Evolutionary conservation across 176 grass and related monocot genomes (phyloP).

Genomic region (Areca catechu): DNA sequence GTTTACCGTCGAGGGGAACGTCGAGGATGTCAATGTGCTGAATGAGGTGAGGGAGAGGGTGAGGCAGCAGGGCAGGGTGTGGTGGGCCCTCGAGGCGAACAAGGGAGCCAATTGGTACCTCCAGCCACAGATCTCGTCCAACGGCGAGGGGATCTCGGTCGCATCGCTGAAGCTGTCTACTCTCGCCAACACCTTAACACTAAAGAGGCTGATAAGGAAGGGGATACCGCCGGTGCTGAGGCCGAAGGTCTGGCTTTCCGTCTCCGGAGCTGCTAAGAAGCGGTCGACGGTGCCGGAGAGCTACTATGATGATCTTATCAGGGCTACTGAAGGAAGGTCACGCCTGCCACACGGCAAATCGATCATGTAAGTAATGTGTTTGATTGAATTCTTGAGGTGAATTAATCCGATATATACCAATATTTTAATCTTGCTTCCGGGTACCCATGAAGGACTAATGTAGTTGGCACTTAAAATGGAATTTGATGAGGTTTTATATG

Average conservation of each 20-base stretch:
- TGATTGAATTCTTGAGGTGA: too few species aligned
- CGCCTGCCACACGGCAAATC: constrained; percentile 80
- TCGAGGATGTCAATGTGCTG: constrained; percentile 86
- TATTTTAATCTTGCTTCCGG: too few species aligned
- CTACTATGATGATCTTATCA: constrained; percentile 88
- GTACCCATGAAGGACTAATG: too few species aligned
- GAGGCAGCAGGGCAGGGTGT: constrained; percentile 73
- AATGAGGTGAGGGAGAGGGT: constrained; percentile 95
- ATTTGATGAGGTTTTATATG: too few species aligned
- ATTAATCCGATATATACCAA: too few species aligned
- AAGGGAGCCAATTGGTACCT: constrained; percentile 93
- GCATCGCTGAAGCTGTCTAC: constrained; percentile 73
- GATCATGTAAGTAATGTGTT: constrained; percentile 58
- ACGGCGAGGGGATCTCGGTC: constrained; percentile 42
- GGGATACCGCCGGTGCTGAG: constrained; percentile 59
- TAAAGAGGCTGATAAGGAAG: constrained; percentile 80
- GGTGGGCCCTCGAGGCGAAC: constrained; percentile 80
- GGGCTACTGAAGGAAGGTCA: constrained; percentile 72
- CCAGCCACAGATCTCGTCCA: constrained; percentile 67
- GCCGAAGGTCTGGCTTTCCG: constrained; percentile 83
- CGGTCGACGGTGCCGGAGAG: constrained; percentile 86
- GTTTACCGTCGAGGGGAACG: constrained; percentile 80
- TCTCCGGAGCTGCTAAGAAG: constrained; percentile 84
- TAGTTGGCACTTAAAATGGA: too few species aligned
- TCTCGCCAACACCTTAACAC: constrained; percentile 55